Percentiles rank a stretch among this genome's conserved stretches.
phyloP scores from a whole-genome alignment of 208 protist species.

The Wallacemonas sp. region DNA sequence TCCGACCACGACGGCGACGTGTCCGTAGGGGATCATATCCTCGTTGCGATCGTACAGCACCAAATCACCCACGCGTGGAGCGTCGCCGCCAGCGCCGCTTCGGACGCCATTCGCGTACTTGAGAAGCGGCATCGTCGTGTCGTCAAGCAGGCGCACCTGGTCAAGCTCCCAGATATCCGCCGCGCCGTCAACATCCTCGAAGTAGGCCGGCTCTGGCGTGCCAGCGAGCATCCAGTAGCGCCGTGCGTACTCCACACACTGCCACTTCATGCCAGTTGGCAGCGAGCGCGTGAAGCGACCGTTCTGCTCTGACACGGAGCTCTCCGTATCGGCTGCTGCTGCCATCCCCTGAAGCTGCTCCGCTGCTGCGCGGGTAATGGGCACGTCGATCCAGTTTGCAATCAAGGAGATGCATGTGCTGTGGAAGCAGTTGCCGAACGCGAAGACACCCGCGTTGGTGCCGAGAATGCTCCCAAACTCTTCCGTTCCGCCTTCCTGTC shows the following conservation, averaged over 20 bases:
- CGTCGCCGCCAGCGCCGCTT: conserved; percentile 19
- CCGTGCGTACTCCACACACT: conserved; percentile 88
- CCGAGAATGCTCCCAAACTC: conserved; percentile 55
- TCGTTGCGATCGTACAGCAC: conserved; percentile 68
- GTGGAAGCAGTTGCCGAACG: conserved; percentile 74
- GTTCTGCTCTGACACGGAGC: background rate
- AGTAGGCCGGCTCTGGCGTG: conserved; percentile 40
- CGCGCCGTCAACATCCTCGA: conserved; percentile 60
- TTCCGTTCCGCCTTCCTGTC: conserved; percentile 12
- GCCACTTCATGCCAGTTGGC: conserved; percentile 73
- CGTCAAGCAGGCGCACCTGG: conserved; percentile 36
- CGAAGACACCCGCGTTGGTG: conserved; percentile 40
- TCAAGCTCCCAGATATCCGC: conserved; percentile 73
- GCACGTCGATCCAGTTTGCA: conserved; percentile 22
- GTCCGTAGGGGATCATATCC: conserved; percentile 53
- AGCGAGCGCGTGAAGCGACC: background rate
- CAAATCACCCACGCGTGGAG: conserved; percentile 53
- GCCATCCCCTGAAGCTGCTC: background rate
- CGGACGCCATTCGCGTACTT: conserved; percentile 44
- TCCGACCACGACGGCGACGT: conserved; percentile 74
- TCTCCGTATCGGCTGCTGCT: background rate
- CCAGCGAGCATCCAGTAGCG: conserved; percentile 87
- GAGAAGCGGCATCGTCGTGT: conserved; percentile 33
- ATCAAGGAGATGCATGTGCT: conserved; percentile 33
- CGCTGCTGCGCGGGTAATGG: conserved; percentile 2